Base-by-base conservation (phyloP, 768 basidiomycete species). In the Tylopilus cervinicoccineus region DNA sequence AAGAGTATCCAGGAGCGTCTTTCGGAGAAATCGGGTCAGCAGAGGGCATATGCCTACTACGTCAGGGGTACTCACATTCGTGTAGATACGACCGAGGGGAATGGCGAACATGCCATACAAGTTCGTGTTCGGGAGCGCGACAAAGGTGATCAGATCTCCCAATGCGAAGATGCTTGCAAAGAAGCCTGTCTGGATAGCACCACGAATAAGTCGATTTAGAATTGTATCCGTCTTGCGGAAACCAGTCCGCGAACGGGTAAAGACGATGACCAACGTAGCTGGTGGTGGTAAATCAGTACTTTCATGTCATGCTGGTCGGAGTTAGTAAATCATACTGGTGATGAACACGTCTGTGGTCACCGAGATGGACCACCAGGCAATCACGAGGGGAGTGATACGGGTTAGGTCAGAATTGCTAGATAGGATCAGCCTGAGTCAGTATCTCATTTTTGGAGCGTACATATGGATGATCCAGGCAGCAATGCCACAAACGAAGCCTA, bases 331-430 rank as follows among this genome's bases (percentile, higher is more conserved):
- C 52, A 13, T 31, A 78, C 78, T 48, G 1, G 76, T 76, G 43
- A 79, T 75, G 17, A 72, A 43, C 4, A 70, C 27, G 54, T 79
- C 78, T 1, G 72, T 68, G 20, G 49, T 45, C 6, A 76, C 73
- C 52, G 78, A 77, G 59, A 74, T 69, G 0, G 61, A 64, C 12
- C 79, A 59, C 78, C 77, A 77, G 24, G 70, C 71, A 17, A 67
- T 74, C n/a, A 76, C 77, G 34, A 70, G 68, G 3, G 68, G 67
- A 3, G 66, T 68, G 14, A 79, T 56, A 20, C 67, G 65, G 5
- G 60, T 66, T 17, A 79, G 68, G 16, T 76, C 66, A 3, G 69
- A 57, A 16, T n/a, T n/a, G 14, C 76, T 80, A 38, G n/a, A n/a
- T 4, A 3, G 13, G 19, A 37, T 56, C 34, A 52, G 27, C n/a